These are phyloP conservation scores for Capsicum rhomboideum DNA, from an alignment of 257 asterid species.

Conservation along the genomic window DNA sequence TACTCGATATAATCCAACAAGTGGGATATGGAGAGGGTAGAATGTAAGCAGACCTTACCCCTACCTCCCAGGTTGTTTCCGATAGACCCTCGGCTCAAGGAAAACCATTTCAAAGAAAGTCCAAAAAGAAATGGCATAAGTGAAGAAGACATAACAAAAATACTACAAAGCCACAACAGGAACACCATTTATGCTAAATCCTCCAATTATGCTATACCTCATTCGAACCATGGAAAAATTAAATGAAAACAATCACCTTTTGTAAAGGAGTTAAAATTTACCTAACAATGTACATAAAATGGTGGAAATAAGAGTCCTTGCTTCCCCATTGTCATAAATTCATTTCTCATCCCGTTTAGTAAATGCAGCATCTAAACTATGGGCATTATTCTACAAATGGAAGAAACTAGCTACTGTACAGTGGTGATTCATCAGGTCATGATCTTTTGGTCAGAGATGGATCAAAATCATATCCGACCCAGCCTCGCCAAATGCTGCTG, in stretches of 20 bases:
- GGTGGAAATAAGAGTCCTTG: not conserved
- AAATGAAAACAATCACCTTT: not conserved
- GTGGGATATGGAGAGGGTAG: not conserved
- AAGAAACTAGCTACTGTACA: constrained; percentile 11
- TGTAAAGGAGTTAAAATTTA: not conserved
- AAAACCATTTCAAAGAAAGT: no score
- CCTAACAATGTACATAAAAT: not conserved
- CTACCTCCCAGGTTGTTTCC: no score
- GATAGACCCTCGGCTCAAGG: no score
- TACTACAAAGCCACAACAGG: not conserved
- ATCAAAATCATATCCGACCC: constrained; percentile 26
- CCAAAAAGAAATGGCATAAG: no score
- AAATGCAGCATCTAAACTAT: not conserved
- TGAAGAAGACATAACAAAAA: no score
- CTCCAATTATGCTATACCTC: not conserved
- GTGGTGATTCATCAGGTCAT: not conserved
- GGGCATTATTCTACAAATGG: not conserved
- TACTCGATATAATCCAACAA: no score
- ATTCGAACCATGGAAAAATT: not conserved
- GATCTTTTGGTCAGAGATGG: not conserved
- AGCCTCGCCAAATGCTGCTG: constrained; percentile 52
- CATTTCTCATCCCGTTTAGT: not conserved
- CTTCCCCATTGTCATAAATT: not conserved
- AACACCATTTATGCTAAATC: not conserved
- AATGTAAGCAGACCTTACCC: no score